These are phyloP conservation scores for Myxozyma kluyveri DNA, from an alignment of 805 yeast genomes.

Conservation along the genomic window DNA sequence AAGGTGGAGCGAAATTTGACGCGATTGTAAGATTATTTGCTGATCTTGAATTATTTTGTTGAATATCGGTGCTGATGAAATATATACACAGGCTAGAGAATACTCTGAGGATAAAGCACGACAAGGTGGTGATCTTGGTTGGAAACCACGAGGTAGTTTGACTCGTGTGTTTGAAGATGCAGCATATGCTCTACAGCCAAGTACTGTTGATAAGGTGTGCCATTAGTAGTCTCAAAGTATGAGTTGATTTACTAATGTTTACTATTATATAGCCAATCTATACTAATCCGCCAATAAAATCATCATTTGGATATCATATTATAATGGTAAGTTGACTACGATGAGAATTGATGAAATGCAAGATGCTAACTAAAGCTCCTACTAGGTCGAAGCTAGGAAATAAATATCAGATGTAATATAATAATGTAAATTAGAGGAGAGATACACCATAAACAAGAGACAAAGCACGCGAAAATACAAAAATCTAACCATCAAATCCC, in stretches of 20 bases:
- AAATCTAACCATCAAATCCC: no score
- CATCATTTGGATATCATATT: conserved; percentile 29
- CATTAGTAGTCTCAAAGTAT: not conserved
- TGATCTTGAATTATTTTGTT: not conserved
- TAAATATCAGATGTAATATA: no score
- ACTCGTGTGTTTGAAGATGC: conserved; percentile 30
- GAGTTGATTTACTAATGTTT: not conserved
- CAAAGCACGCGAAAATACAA: no score
- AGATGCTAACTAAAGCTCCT: no score
- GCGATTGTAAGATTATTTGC: conserved; percentile 14
- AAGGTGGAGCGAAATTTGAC: conserved; percentile 26
- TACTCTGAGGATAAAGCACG: conserved; percentile 30
- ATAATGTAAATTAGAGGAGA: no score
- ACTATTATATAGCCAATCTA: conserved; percentile 15
- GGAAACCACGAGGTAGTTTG: conserved; percentile 29
- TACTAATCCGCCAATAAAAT: conserved; percentile 24
- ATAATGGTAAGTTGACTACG: conserved; percentile 27
- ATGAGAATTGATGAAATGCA: no score
- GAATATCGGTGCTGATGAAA: not conserved
- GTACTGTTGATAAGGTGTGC: conserved; percentile 24
- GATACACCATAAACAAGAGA: no score
- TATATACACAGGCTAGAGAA: conserved; percentile 20
- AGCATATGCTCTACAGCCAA: conserved; percentile 27
- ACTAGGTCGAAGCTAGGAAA: no score
- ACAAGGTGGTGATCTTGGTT: conserved; percentile 31